Conservation (phyloP, 2,329 filamentous ascomycete species). For the Colletotrichum abscissum region DNA sequence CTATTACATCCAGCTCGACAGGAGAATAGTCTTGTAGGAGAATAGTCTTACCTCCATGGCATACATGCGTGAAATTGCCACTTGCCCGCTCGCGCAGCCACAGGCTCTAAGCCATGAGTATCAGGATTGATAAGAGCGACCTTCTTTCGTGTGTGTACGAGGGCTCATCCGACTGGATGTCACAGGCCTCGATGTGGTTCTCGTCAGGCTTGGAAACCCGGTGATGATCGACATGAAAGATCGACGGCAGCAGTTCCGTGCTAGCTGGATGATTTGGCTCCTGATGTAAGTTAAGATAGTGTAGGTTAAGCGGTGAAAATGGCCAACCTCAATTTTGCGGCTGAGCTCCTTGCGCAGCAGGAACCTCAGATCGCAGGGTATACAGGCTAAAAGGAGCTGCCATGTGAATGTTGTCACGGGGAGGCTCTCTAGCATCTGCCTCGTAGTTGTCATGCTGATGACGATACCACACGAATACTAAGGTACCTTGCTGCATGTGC, state of each 20-base stretch:
- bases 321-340: not conserved
- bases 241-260: not conserved
- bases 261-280: not conserved
- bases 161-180: not conserved
- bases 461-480: not conserved
- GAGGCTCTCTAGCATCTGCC: too few species aligned
- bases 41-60: not conserved
- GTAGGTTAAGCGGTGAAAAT: not conserved
- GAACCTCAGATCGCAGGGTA: too few species aligned
- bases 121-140: not conserved
- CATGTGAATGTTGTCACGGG: not conserved
- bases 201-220: not conserved
- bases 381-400: not conserved
- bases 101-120: not conserved
- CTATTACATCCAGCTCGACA: not conserved
- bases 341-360: not conserved
- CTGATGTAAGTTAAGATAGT: not conserved
- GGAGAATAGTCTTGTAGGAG: not conserved
- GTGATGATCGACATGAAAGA: not conserved
- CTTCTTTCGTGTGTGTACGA: not conserved
- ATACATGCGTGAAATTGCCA: not conserved
- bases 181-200: not conserved
- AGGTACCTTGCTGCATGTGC: too few species aligned
- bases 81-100: not conserved
- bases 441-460: not conserved